phyloP scores from a whole-genome alignment of 352 stramenopile genomes.

The Sclerospora graminicola region DNA sequence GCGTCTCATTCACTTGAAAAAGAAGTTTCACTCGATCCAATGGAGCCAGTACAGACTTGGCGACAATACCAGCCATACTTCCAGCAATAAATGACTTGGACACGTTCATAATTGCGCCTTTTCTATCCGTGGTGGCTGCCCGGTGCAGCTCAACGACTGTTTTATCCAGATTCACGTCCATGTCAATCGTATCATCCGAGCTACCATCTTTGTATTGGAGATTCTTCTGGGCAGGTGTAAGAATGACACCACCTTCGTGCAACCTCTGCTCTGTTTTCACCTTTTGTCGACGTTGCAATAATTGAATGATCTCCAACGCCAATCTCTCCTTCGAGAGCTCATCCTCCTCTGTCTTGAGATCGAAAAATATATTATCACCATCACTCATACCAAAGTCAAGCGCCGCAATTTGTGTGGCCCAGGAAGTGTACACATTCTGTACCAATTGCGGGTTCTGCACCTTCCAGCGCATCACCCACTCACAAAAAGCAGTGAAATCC shows the following conservation, averaged over 20 bases:
- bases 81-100: constrained; percentile 81
- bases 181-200: constrained; percentile 13
- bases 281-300: constrained; percentile 19
- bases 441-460: constrained; percentile 49
- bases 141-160: constrained; percentile 1
- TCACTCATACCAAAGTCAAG: constrained; percentile 67
- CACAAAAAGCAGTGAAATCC: constrained; percentile 63
- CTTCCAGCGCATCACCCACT: constrained; percentile 76
- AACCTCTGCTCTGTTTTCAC: constrained; percentile 1
- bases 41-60: constrained; percentile 64
- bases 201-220: constrained; percentile 15
- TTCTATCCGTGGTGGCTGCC: constrained; percentile 10
- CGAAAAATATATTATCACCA: constrained; percentile 58
- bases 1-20: constrained; percentile 74
- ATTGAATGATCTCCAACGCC: constrained; percentile 20
- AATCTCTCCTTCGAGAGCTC: constrained; percentile 18
- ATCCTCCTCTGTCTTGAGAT: constrained; percentile 31
- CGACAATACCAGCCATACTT: constrained; percentile 56
- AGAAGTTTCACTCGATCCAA: constrained; percentile 81
- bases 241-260: constrained; percentile 4
- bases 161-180: constrained; percentile 10
- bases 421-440: constrained; percentile 70
- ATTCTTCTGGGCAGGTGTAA: neutral
- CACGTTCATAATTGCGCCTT: constrained; percentile 46
- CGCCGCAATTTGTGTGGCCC: constrained; percentile 55